These are phyloP conservation scores for Pichia gijzeniarum DNA, from an alignment of 805 yeast species.

Conservation along the genomic window DNA sequence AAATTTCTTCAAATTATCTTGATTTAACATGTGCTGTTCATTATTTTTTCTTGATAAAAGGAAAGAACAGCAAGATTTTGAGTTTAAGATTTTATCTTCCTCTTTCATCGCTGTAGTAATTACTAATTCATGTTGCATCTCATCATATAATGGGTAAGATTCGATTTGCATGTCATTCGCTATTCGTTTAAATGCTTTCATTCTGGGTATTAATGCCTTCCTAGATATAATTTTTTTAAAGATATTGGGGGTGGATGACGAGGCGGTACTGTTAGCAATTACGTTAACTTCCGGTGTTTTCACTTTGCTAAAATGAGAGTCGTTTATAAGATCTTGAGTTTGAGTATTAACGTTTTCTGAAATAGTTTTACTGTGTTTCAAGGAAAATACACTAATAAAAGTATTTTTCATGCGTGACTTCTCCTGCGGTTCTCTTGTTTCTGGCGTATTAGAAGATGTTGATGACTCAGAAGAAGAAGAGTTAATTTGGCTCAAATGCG, in stretches of 20 bases:
- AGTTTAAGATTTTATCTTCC: conserved; percentile 22
- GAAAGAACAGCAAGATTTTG: conserved; percentile 12
- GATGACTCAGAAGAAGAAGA: conserved; percentile 1
- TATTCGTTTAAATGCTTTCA: conserved; percentile 31
- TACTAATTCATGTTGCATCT: conserved; percentile 31
- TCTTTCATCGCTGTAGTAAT: conserved; percentile 29
- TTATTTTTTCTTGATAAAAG: conserved; percentile 5
- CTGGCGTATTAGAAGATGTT: not conserved
- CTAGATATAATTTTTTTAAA: conserved; percentile 28
- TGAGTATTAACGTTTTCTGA: not conserved
- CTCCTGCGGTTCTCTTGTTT: not conserved
- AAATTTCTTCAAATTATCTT: conserved; percentile 26
- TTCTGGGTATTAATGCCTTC: conserved; percentile 28
- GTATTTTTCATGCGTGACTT: not conserved
- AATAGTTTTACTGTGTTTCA: not conserved
- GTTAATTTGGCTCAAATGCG: not conserved
- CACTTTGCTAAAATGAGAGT: too few species aligned
- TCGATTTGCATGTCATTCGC: conserved; percentile 31
- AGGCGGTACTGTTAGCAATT: not conserved
- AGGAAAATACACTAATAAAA: conserved; percentile 3
- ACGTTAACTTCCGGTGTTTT: too few species aligned
- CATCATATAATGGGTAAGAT: conserved; percentile 30
- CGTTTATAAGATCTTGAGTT: not conserved
- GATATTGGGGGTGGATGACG: conserved; percentile 13
- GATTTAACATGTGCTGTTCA: conserved; percentile 4